These are phyloP conservation scores for Ogataea saltuana DNA, from an alignment of 805 yeast species.

Conservation along the genomic window DNA sequence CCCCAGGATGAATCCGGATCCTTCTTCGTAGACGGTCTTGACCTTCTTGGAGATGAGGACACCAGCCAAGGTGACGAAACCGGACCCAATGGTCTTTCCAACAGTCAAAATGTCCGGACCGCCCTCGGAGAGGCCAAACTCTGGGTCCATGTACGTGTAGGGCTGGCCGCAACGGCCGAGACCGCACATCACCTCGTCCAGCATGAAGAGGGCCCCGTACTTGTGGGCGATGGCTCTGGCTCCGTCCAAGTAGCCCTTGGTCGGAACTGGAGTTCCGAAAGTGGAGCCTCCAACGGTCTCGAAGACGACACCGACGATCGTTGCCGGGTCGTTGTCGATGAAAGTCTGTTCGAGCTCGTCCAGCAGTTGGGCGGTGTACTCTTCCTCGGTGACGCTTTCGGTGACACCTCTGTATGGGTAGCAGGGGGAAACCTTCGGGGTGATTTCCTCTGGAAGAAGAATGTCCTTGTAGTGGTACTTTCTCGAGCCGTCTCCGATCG, in stretches of 20 bases:
- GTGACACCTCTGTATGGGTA: slow-evolving; percentile 36
- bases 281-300: slow-evolving; percentile 52
- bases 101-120: slow-evolving; percentile 51
- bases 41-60: slow-evolving; percentile 44
- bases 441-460: slow-evolving; percentile 24
- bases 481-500: slow-evolving; percentile 41
- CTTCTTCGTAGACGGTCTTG: slow-evolving; percentile 39
- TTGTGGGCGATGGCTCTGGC: slow-evolving; percentile 49
- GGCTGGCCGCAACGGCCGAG: slow-evolving; percentile 50
- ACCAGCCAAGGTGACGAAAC: slow-evolving; percentile 52
- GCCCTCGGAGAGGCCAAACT: slow-evolving; percentile 41
- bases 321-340: slow-evolving; percentile 44
- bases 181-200: slow-evolving; percentile 62
- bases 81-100: slow-evolving; percentile 52
- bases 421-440: slow-evolving; percentile 34
- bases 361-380: slow-evolving; percentile 40
- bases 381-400: slow-evolving; percentile 40
- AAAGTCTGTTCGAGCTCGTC: slow-evolving; percentile 45
- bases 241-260: slow-evolving; percentile 49
- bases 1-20: slow-evolving; percentile 43
- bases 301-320: slow-evolving; percentile 43
- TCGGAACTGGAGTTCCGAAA: slow-evolving; percentile 45
- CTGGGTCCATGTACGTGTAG: slow-evolving; percentile 46
- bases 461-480: slow-evolving; percentile 36
- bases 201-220: slow-evolving; percentile 49